Conservation (phyloP, 176 grass and related monocot species). For the Chloris gayana region DNA sequence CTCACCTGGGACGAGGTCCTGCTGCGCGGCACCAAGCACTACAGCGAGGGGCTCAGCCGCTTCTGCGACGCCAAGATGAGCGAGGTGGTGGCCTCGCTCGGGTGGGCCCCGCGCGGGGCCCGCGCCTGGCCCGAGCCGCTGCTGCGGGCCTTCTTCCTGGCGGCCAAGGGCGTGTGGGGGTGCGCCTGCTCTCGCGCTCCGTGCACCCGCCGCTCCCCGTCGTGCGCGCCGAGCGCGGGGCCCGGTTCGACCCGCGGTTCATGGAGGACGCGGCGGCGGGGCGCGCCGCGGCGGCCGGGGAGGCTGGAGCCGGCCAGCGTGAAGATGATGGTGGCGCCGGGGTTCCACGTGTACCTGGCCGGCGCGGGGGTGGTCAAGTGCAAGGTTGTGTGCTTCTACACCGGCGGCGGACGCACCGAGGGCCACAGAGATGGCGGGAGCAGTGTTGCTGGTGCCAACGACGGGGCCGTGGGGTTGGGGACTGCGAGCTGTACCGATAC, state of each 20-base stretch:
- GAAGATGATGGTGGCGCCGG: slow-evolving; percentile 85
- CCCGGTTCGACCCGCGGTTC: slow-evolving; percentile 77
- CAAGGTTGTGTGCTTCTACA: slow-evolving; percentile 89
- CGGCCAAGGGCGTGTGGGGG: slow-evolving; percentile 82
- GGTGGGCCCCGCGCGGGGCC: slow-evolving; percentile 55
- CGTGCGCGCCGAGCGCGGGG: slow-evolving; percentile 67
- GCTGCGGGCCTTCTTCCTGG: slow-evolving; percentile 83
- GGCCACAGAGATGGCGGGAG: slow-evolving; percentile 54
- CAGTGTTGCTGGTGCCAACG: slow-evolving; percentile 15
- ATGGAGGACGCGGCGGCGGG: slow-evolving; percentile 78
- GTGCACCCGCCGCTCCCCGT: slow-evolving; percentile 80
- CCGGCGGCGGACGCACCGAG: slow-evolving; percentile 30
- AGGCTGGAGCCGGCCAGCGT: slow-evolving; percentile 70
- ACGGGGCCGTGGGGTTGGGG: slow-evolving; percentile 41
- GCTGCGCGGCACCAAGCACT: slow-evolving; percentile 78
- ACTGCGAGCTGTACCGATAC: slow-evolving; percentile 39
- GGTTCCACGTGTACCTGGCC: slow-evolving; percentile 81
- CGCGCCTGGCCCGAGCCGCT: slow-evolving; percentile 82
- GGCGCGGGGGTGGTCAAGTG: slow-evolving; percentile 78
- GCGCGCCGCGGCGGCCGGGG: slow-evolving; percentile 47
- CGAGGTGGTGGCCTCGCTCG: slow-evolving; percentile 73
- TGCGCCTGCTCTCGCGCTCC: slow-evolving; percentile 84
- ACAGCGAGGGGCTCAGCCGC: slow-evolving; percentile 80
- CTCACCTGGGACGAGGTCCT: slow-evolving; percentile 91
- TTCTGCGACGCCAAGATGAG: slow-evolving; percentile 99